Conservation (phyloP, 306 rosid genomes). For the Cajanus cajan region DNA sequence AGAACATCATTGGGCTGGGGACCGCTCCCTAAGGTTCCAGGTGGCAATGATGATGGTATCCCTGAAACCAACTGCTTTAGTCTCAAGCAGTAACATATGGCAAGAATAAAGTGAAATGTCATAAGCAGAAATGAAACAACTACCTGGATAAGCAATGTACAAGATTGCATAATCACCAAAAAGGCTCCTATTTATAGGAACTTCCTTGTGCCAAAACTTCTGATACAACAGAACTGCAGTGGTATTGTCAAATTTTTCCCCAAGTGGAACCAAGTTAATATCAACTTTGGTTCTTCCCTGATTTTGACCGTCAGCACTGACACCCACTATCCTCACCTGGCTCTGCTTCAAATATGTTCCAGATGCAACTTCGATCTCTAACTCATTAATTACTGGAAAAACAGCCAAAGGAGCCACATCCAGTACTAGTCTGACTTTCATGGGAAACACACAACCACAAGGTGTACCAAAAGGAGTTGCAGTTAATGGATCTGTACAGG, state of each 20-base stretch:
- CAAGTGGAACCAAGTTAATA: conserved; percentile 82
- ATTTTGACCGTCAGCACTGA: conserved; percentile 75
- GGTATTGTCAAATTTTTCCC: conserved; percentile 81
- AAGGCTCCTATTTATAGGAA: conserved; percentile 67
- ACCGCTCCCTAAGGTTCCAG: conserved; percentile 49
- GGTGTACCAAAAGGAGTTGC: conserved; percentile 86
- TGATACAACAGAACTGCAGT: conserved; percentile 67
- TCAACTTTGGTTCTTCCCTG: conserved; percentile 77
- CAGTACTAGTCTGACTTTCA: conserved; percentile 78
- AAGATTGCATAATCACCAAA: conserved; percentile 73
- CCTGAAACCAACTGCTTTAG: conserved; percentile 59
- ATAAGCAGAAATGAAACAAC: conserved; percentile 27
- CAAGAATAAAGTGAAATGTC: conserved; percentile 24
- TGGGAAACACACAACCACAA: conserved; percentile 95
- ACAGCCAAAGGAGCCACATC: conserved; percentile 72
- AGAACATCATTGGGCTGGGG: conserved; percentile 49
- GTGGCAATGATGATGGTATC: conserved; percentile 61
- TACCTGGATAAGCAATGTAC: conserved; percentile 78
- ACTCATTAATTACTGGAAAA: conserved; percentile 74
- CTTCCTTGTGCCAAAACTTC: conserved; percentile 73
- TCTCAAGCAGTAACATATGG: conserved; percentile 36
- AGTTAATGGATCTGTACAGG: conserved; percentile 76
- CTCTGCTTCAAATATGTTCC: conserved; percentile 86
- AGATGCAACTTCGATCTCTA: conserved; percentile 83
- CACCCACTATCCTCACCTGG: conserved; percentile 98